A percentile compares a stretch with the other conserved stretches of the same genome.
Evolutionary conservation across 202 grass and related monocot genomes (phyloP).

Genomic region (Carex arenaria): DNA sequence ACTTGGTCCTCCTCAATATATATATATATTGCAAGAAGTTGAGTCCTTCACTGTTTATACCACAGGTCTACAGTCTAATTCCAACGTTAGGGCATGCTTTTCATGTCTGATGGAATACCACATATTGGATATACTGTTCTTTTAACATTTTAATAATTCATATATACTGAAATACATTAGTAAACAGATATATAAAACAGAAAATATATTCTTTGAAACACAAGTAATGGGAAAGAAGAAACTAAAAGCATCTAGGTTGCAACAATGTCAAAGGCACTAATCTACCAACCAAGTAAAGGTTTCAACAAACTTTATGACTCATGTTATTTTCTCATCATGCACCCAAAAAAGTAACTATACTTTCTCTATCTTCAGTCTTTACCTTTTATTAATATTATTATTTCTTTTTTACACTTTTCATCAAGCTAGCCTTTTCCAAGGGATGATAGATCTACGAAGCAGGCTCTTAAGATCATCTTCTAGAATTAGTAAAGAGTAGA

Average conservation of each 20-base stretch:
- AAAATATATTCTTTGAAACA: conserved; percentile 3
- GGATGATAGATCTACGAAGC: background rate
- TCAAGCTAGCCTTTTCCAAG: background rate
- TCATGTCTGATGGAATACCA: too few relatives aligned
- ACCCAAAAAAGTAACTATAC: background rate
- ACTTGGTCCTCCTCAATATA: too few relatives aligned
- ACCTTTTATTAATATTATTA: background rate
- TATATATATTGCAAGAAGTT: too few relatives aligned
- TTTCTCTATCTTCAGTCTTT: background rate
- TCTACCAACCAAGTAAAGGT: conserved; percentile 6
- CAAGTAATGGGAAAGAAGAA: background rate
- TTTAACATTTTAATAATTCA: background rate
- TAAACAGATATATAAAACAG: background rate
- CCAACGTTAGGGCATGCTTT: too few relatives aligned
- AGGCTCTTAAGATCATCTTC: background rate
- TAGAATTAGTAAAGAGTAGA: background rate
- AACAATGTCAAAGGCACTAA: conserved; percentile 19
- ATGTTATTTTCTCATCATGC: conserved; percentile 24
- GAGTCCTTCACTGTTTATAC: too few relatives aligned
- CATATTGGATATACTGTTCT: background rate
- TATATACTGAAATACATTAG: background rate
- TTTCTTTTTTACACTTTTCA: background rate
- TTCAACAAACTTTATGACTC: conserved; percentile 18
- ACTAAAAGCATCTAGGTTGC: background rate
- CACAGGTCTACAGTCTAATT: too few relatives aligned